Evolutionary conservation across 2,329 filamentous ascomycete species (phyloP).

Genomic region (Claviceps sp.): DNA sequence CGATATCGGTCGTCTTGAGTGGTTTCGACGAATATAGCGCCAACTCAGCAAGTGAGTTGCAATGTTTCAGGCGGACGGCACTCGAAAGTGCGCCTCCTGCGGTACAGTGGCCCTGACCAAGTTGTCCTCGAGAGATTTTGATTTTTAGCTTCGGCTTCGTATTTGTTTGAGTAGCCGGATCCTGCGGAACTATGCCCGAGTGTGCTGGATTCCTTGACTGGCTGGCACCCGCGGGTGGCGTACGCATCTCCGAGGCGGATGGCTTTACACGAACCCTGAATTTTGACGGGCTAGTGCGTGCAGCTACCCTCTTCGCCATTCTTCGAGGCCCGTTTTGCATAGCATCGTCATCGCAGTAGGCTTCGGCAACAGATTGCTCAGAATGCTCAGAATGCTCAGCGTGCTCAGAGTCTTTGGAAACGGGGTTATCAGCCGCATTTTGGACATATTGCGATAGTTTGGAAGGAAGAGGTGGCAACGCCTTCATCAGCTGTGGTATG

Average conservation of each 20-base stretch:
- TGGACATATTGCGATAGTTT: conserved; percentile 8
- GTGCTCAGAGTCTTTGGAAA: background rate
- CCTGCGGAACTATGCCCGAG: background rate
- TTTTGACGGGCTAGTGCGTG: conserved; percentile 10
- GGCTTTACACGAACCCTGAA: conserved; percentile 17
- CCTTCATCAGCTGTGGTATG: conserved; percentile 39
- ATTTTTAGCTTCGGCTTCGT: conserved; percentile 19
- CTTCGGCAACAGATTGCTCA: background rate
- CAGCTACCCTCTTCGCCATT: background rate
- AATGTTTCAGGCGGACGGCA: conserved; percentile 17
- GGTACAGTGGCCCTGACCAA: conserved; percentile 9
- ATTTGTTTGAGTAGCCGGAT: background rate
- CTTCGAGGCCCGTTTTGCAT: background rate
- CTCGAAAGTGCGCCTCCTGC: conserved; percentile 8
- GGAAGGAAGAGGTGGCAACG: conserved; percentile 31
- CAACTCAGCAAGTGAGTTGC: conserved; percentile 20
- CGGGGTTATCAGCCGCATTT: background rate
- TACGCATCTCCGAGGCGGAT: conserved; percentile 7
- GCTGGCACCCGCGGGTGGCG: background rate
- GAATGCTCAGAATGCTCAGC: background rate
- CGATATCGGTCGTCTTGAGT: background rate
- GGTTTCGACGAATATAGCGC: conserved; percentile 9
- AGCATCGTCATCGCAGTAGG: background rate
- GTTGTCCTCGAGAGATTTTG: conserved; percentile 18
- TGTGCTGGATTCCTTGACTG: background rate